Evolutionary conservation across 768 basidiomycete species (phyloP), one percentile per base, ranked within the genome.

Genomic region (Pulveroboletus sp.): DNA sequence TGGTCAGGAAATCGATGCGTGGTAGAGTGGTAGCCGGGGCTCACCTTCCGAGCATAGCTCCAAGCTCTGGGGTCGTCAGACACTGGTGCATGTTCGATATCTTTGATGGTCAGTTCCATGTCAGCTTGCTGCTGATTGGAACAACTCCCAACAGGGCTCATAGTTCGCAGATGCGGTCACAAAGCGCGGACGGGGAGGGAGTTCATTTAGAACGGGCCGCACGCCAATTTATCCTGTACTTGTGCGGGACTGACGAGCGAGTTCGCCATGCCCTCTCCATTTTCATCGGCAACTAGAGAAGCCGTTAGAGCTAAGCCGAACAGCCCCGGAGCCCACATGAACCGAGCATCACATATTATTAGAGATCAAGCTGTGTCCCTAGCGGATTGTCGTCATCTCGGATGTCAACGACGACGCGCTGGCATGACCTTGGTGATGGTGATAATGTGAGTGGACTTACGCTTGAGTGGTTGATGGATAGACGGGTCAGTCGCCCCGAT

Each of bases 31-130:
- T 31, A 26, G 27, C 18, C 5, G 11, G 26, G 6, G 31, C 51
- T 3, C 44, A 81, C 84, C 73, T 86, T 86, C 50, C 78, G 75
- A 45, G 72, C 49, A 43, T 60, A 33, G 2, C 79, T 72, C 84
- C 84, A 86, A 46, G 68, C 59, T 46, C 84, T 75, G 11, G 84
- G 84, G 61, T 86, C 84, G 58, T 86, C 73, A 14, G 66, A 63
- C 15, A 85, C 83, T 5, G 52, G 46, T 28, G 48, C 63, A 54
- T 73, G 71, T 44, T 72, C 72, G 12, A 72, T 71, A 42, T 71
- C 73, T 3, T 38, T 37, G 11, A 24, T 33, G 27, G 32, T 38
- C 0, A 4, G 32, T 9, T 5, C 11, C 14, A 10, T 51, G 43
- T 32, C 49, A 40, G 17, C 60, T 54, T 21, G 21, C 21, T 21